phyloP scores from a whole-genome alignment of 2,329 filamentous ascomycete species.

The Niveomyces coronatus region DNA sequence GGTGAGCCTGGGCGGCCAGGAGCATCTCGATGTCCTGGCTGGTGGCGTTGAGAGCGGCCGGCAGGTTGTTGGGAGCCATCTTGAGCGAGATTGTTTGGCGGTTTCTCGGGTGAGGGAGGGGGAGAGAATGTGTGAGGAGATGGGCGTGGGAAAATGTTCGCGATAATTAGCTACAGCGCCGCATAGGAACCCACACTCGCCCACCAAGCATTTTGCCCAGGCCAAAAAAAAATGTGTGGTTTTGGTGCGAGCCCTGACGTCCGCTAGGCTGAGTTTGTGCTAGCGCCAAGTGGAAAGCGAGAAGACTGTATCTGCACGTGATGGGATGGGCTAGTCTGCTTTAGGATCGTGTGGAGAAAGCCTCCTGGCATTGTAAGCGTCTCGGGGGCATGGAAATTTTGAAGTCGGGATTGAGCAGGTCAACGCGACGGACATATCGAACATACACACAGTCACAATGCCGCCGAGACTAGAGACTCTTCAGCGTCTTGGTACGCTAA shows the following conservation, averaged over 20 bases:
- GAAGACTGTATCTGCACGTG: conserved; percentile 22
- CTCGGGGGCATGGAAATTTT: conserved; percentile 23
- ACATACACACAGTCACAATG: conserved; percentile 37
- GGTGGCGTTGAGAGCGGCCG: conserved; percentile 92
- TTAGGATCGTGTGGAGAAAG: conserved; percentile 2
- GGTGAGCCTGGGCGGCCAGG: conserved; percentile 89
- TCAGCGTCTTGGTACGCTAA: conserved; percentile 48
- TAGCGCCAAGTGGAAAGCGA: conserved; percentile 12
- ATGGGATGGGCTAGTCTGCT: conserved; percentile 13
- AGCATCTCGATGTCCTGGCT: conserved; percentile 99
- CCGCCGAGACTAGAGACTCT: conserved; percentile 54
- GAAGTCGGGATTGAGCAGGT: conserved; percentile 15
- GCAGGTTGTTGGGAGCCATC: conserved; percentile 93
- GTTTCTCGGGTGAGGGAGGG: conserved; percentile 21
- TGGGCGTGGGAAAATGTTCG: conserved; percentile 32
- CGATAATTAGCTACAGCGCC: conserved; percentile 16
- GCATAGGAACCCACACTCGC: too few relatives aligned
- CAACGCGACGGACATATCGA: not conserved
- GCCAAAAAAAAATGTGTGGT: conserved; percentile 34
- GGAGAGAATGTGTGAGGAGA: conserved; percentile 16
- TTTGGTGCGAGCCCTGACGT: conserved; percentile 21
- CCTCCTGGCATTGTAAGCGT: conserved; percentile 5
- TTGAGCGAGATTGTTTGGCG: conserved; percentile 43
- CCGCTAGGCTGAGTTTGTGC: conserved; percentile 16
- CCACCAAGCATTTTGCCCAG: conserved; percentile 20